Conservation (phyloP, 306 rosid species). For the Corylus avellana region DNA sequence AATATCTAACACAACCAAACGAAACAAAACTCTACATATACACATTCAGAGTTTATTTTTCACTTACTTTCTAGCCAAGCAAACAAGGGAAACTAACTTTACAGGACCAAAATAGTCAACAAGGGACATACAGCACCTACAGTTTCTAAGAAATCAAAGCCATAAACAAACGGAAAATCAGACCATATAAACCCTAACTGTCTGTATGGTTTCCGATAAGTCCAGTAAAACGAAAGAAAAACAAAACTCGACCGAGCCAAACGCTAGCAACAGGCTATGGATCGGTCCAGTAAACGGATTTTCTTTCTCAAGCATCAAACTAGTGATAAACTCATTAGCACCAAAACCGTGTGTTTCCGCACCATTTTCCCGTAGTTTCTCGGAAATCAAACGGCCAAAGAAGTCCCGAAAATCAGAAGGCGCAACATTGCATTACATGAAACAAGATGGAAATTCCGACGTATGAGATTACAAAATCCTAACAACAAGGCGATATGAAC, state of each 20-base stretch:
- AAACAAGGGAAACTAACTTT: neutral
- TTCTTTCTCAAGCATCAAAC: neutral
- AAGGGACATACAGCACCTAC: neutral
- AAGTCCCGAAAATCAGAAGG: neutral
- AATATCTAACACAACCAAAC: neutral
- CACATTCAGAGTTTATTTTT: neutral
- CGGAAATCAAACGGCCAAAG: slow-evolving; percentile 6
- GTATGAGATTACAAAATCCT: neutral
- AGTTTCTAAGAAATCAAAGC: neutral
- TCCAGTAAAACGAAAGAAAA: neutral
- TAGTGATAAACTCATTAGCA: neutral
- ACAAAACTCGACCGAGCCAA: neutral
- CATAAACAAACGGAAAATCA: neutral
- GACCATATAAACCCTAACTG: neutral
- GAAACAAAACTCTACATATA: neutral
- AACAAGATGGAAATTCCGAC: neutral
- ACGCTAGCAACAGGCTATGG: neutral
- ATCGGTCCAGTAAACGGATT: neutral
- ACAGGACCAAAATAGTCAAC: neutral
- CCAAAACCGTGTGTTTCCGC: neutral
- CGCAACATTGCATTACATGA: neutral
- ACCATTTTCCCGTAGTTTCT: slow-evolving; percentile 6
- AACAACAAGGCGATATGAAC: neutral
- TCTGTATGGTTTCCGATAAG: neutral
- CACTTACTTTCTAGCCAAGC: neutral